Base-by-base conservation (phyloP, 257 asterid species). In the Solanum arcanum region DNA sequence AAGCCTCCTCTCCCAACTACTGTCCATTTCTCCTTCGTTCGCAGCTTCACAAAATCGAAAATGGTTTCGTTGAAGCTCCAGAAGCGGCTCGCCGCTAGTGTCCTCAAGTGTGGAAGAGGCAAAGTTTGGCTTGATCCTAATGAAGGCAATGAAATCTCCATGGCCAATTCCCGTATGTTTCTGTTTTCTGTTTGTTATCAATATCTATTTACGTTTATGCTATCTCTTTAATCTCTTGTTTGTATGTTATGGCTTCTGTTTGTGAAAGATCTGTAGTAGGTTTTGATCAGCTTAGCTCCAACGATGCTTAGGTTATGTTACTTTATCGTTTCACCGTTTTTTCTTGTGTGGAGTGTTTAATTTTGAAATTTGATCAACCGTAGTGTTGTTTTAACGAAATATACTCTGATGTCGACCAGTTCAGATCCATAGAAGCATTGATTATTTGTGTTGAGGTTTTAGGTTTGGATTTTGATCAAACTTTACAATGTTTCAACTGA, bases 101-200 rank as follows among this genome's bases (percentile, higher is more conserved):
- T 80, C 27, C 85, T 80, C 6, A 80, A 80, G 69, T 80, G 85
- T 29, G 85, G 85, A 47, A 80, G 85, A 49, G 85, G 85, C 20
- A 80, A 80, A 80, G 85, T 80, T 80, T 80, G 85, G 85, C 68
- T 80, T 12, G 85, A 80, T 80, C 85, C 85, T 29, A 80, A 80
- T 80, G 85, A 80, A 2, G 85, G 68, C 5, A 80, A 49, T 37
- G 85, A 80, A 49, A 80, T 80, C 29, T 80, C 85, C 29, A 80
- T 80, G 85, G 85, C 85, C 12, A 80, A 80, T 80, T 80, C 85
- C 9, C 85, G 85, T 80, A 80, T 47, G 85, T 77, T 8, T 9
- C 15, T 8, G 2, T 13, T 11, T 23, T 62, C 3, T 29, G 10
- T 42, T 7, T 41, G 1, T 76, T 27, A 6, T 68, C 37, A 66